These are phyloP conservation scores for Xylaria bambusicola DNA, from an alignment of 495 filamentous ascomycete species.

Conservation along the genomic window DNA sequence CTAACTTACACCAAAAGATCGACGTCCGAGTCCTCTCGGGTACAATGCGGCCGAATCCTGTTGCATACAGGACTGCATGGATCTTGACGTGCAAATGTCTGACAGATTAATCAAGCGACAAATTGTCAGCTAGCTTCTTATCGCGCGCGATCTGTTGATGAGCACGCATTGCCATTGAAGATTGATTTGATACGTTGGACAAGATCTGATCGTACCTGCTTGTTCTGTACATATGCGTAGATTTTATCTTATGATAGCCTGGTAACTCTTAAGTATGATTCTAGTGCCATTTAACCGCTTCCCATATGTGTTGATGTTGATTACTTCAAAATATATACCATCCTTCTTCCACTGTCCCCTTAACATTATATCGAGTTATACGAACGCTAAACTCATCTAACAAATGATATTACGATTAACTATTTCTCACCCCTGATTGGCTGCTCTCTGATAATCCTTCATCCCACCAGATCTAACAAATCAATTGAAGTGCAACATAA, in stretches of 20 bases:
- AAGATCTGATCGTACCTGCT: too few species aligned
- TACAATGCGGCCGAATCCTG: background rate
- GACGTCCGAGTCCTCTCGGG: background rate
- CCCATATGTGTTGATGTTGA: background rate
- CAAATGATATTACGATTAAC: background rate
- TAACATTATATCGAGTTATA: background rate
- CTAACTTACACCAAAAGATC: background rate
- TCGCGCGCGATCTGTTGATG: background rate
- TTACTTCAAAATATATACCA: background rate
- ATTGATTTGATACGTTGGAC: too few species aligned
- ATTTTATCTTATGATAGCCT: too few species aligned
- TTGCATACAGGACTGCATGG: background rate
- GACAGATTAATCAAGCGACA: conserved; percentile 1
- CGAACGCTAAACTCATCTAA: background rate
- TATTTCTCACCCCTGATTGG: background rate
- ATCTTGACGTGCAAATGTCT: background rate
- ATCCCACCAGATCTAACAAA: background rate
- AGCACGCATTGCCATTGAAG: too few species aligned
- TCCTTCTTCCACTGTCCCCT: background rate
- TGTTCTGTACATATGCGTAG: too few species aligned
- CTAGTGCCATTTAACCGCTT: background rate
- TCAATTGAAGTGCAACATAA: background rate
- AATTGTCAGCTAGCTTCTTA: conserved; percentile 12
- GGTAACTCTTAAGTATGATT: background rate
- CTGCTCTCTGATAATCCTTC: background rate